Base-by-base conservation (phyloP, 768 basidiomycete species). In the Auriculariales sp. region DNA sequence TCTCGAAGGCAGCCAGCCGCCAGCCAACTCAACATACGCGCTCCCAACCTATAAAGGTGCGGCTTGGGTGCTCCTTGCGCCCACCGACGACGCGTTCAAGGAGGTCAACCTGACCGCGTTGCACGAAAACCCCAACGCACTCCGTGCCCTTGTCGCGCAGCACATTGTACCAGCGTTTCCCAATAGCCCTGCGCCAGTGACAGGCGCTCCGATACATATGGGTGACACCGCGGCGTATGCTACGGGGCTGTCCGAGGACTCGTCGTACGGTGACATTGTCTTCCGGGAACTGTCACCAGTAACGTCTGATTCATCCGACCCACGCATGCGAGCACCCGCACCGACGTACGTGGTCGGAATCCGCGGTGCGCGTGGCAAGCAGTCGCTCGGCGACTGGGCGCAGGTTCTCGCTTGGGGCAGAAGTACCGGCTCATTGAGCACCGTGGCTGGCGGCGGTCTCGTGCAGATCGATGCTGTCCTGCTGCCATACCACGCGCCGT, bases 61-160 rank as follows among this genome's bases (percentile, higher is more conserved):
- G 7, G 80, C 82, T 3, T 98, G 93, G 82, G 94, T 91, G 1
- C 64, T 99, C 3, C 71, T 99, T 19, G 92, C 87, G 56, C 95
- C 95, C 3, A 78, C 79, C 4, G 95, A 99, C 58, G 82, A 84
- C 51, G 92, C 94, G 0, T 95, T 98, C 73, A 83, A 90, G 61
- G 68, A 75, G 19, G 66, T 84, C 62, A 93, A 98, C 66, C 64
- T 98, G 51, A 91, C 91, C 0, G 62, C 66, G 52, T 63, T 91
- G 22, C 81, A 79, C 54, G 72, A 71, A 25, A 73, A 88, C 58
- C 52, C 64, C 10, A 70, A 75, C 3, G 58, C 57, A 5, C 67
- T 89, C 45, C 72, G 70, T 48, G 67, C 62, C 7, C 74, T 90
- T 24, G 83, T 89, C 52, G 65, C 72, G 39, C 89, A 91, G 59